Percentiles rank a stretch among this genome's conserved stretches.
Evolutionary conservation across 441 rosid species (phyloP).

Genomic region (Croton setiger): DNA sequence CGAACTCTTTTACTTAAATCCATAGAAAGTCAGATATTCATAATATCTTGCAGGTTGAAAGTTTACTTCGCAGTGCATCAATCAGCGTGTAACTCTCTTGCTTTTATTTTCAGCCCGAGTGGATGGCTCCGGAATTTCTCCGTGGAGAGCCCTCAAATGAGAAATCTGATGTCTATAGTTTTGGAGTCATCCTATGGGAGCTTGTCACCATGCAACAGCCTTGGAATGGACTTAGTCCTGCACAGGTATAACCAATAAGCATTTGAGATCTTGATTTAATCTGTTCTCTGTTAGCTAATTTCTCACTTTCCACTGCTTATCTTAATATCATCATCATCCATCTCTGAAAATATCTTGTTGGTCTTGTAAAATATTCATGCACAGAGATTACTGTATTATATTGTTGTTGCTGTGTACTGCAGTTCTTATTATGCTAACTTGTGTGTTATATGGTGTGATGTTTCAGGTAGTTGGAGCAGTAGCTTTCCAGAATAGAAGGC

Average conservation of each 20-base stretch:
- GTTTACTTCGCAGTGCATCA: slow-evolving; percentile 28
- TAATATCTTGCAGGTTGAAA: slow-evolving; percentile 28
- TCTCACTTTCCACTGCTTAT: neutral
- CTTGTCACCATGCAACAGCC: slow-evolving; percentile 87
- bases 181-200: slow-evolving; percentile 95
- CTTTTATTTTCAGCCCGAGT: slow-evolving; percentile 84
- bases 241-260: slow-evolving; percentile 52
- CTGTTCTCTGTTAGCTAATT: neutral
- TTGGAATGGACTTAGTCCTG: slow-evolving; percentile 90
- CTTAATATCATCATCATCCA: neutral
- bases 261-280: neutral
- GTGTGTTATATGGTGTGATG: slow-evolving; percentile 2
- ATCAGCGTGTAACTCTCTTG: slow-evolving; percentile 39
- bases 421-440: neutral
- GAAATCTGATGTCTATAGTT: slow-evolving; percentile 92
- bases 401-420: too few relatives aligned
- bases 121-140: slow-evolving; percentile 99
- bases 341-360: neutral
- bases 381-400: neutral
- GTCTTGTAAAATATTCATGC: neutral
- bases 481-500: slow-evolving; percentile 93
- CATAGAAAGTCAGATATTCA: slow-evolving; percentile 24
- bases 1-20: neutral
- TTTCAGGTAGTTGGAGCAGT: slow-evolving; percentile 96
- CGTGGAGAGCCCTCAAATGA: slow-evolving; percentile 98